These are phyloP conservation scores for Entamoeba histolytica DNA, from an alignment of 208 protist species.

Conservation along the genomic window DNA sequence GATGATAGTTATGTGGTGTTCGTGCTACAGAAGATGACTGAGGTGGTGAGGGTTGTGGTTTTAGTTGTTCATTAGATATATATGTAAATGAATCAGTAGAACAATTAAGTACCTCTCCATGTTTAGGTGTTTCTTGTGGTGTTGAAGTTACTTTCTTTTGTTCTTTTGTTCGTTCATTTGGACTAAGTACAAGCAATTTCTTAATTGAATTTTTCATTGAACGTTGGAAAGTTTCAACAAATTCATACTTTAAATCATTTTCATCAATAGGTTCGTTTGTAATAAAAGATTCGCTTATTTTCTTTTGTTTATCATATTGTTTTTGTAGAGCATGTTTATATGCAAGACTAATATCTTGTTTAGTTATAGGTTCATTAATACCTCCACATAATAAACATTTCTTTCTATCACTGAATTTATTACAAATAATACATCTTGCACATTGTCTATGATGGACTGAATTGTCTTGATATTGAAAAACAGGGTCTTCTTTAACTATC, in stretches of 20 bases:
- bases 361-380: background rate
- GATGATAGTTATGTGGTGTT: too few species aligned
- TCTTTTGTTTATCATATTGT: background rate
- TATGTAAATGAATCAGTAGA: background rate
- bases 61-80: too few species aligned
- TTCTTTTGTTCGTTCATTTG: too few species aligned
- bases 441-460: background rate
- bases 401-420: background rate
- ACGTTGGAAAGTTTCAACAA: too few species aligned
- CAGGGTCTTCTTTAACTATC: background rate
- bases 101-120: background rate
- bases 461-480: background rate
- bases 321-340: background rate
- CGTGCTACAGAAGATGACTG: too few species aligned
- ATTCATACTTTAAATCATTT: too few species aligned
- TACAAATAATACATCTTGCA: background rate
- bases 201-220: too few species aligned
- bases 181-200: too few species aligned
- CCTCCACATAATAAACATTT: background rate
- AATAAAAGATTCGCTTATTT: background rate
- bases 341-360: background rate
- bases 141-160: too few species aligned
- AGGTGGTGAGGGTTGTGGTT: too few species aligned
- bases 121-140: too few species aligned
- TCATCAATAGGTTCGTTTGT: too few species aligned